These are phyloP conservation scores for Globisporangium paroecandrum DNA, from an alignment of 352 stramenopile genomes.

Conservation along the genomic window DNA sequence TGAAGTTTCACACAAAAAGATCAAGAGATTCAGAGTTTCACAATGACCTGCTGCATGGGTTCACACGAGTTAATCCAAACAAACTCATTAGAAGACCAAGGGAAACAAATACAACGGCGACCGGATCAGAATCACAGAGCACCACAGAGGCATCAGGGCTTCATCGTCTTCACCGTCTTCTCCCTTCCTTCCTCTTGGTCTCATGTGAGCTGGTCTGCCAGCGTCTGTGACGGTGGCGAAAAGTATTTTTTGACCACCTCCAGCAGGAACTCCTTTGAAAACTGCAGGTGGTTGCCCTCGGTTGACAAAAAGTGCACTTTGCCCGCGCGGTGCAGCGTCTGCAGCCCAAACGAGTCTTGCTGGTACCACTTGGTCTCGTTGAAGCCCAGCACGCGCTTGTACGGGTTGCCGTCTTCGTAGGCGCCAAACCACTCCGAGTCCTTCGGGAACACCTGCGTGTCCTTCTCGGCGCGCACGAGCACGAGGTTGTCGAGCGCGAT, in stretches of 20 bases:
- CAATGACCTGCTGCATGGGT: neutral
- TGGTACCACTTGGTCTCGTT: constrained; percentile 93
- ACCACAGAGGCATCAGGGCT: neutral
- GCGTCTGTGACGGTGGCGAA: neutral
- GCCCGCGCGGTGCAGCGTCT: constrained; percentile 76
- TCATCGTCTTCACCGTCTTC: neutral
- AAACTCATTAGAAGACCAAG: neutral
- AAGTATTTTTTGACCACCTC: constrained; percentile 85
- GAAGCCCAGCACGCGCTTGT: constrained; percentile 70
- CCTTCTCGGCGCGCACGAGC: constrained; percentile 84
- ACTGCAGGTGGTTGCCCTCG: constrained; percentile 89
- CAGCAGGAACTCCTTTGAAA: constrained; percentile 80
- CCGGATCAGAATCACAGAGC: neutral
- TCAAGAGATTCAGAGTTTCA: neutral
- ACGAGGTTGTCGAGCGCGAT: constrained; percentile 81
- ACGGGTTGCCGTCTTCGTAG: constrained; percentile 74
- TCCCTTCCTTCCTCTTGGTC: neutral
- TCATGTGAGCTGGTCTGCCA: neutral
- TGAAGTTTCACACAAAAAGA: neutral
- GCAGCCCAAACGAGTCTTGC: constrained; percentile 90
- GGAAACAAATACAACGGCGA: neutral
- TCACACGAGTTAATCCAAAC: neutral
- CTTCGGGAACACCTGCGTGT: constrained; percentile 90
- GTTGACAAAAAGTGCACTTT: constrained; percentile 91
- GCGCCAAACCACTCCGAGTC: constrained; percentile 86